Percentiles rank a stretch among this genome's conserved stretches.
Conservation (phyloP, 1,139 yeast species). For the Kluyveromyces sp. region DNA sequence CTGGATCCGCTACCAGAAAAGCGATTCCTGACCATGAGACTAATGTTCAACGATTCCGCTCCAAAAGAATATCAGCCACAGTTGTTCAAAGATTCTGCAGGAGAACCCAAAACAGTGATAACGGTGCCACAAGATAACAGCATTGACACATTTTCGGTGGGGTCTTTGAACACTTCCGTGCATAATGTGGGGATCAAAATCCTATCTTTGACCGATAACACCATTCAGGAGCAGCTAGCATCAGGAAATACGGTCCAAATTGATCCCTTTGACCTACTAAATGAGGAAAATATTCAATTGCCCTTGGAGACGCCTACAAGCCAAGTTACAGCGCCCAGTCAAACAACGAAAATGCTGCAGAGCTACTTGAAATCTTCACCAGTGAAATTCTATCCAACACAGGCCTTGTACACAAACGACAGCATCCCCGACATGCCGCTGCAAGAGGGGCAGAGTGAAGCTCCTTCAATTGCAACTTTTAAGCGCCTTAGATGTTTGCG, state of each 20-base stretch:
- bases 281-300: constrained; percentile 8
- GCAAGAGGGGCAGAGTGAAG: constrained; percentile 7
- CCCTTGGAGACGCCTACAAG: constrained; percentile 3
- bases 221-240: constrained; percentile 7
- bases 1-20: constrained; percentile 43
- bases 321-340: constrained; percentile 21
- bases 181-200: constrained; percentile 25
- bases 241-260: constrained; percentile 9
- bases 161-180: constrained; percentile 23
- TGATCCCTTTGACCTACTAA: constrained; percentile 31
- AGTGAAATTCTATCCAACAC: constrained; percentile 28
- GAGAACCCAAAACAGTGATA: constrained; percentile 29
- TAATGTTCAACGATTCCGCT: constrained; percentile 42
- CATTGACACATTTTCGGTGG: constrained; percentile 21
- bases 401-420: constrained; percentile 14
- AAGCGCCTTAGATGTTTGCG: constrained; percentile 18
- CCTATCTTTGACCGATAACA: constrained; percentile 19
- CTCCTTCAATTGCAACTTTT: neutral
- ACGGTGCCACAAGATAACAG: constrained; percentile 23
- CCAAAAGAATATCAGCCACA: constrained; percentile 45
- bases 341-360: constrained; percentile 30
- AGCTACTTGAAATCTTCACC: constrained; percentile 27
- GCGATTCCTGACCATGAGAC: constrained; percentile 40
- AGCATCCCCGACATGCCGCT: constrained; percentile 7
- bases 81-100: constrained; percentile 40